Evolutionary conservation across 805 yeast genomes (phyloP).

Genomic region (Debaryomyces hansenii): DNA sequence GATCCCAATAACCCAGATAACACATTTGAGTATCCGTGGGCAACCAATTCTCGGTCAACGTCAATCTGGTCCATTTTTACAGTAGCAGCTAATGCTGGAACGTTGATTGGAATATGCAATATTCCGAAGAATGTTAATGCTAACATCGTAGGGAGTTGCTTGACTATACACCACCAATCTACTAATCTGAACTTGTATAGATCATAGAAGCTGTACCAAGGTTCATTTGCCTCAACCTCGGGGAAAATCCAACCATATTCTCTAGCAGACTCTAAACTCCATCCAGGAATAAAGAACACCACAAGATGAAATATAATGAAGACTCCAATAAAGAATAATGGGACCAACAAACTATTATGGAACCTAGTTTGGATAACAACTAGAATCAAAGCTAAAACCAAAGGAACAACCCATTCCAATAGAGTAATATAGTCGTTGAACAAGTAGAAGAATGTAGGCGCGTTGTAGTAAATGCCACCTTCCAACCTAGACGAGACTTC

Average conservation of each 20-base stretch:
- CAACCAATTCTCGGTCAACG: constrained; percentile 89
- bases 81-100: constrained; percentile 94
- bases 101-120: constrained; percentile 94
- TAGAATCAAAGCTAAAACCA: constrained; percentile 59
- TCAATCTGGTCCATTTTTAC: constrained; percentile 82
- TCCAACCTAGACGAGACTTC: constrained; percentile 86
- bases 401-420: constrained; percentile 68
- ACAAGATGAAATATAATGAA: constrained; percentile 69
- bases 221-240: constrained; percentile 60
- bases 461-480: constrained; percentile 66
- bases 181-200: constrained; percentile 69
- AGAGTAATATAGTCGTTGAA: constrained; percentile 38
- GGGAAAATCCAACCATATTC: constrained; percentile 83
- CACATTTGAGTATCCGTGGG: constrained; percentile 90
- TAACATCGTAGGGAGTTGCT: constrained; percentile 87
- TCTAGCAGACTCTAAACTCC: constrained; percentile 63
- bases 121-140: constrained; percentile 96
- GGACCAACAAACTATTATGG: constrained; percentile 73
- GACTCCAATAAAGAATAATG: constrained; percentile 72
- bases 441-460: constrained; percentile 52
- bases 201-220: constrained; percentile 89
- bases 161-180: constrained; percentile 68
- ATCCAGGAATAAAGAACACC: constrained; percentile 62
- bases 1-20: constrained; percentile 83
- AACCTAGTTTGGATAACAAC: constrained; percentile 55